Base-by-base conservation (phyloP, 495 filamentous ascomycete species). In the Hypoxylon fragiforme region DNA sequence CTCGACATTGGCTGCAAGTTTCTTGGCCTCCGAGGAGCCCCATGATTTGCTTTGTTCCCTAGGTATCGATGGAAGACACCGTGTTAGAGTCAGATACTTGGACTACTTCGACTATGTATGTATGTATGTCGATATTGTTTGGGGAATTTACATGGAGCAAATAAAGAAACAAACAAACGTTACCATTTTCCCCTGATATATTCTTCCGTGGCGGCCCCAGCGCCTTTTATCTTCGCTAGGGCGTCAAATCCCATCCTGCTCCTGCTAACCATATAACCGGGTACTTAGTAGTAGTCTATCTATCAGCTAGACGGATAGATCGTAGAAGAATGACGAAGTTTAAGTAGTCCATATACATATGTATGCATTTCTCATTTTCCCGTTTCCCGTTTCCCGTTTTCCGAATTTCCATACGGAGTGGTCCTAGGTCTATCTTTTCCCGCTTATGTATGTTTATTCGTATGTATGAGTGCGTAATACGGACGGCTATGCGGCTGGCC, bases 141-240 rank as follows among this genome's bases (percentile, higher is more conserved):
- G n/a, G n/a, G n/a, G n/a, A n/a, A n/a, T n/a, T n/a, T n/a, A n/a
- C n/a, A n/a, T n/a, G n/a, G n/a, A n/a, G n/a, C 16, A 32, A 20
- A 5, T 16, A 22, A 3, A 16, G 7, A 22, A 14, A 8, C 18
- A 28, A 24, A 32, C 15, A 20, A n/a, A 21, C 24, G 7, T 41
- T 63, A 59, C 60, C 60, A 58, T 58, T 59, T 59, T 19, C 40
- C 54, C 38, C 59, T 59, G 5, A 63, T 18, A 18, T 63, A 53
- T 24, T 49, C 49, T 40, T 50, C 59, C 3, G 59, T 53, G 19
- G 38, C 54, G 7, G 21, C 7, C 21, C 44, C 31, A 3, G 54
- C 49, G 7, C 26, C 37, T 20, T 50, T 57, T 18, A 63, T 8
- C 42, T 47, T 63, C 36, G 40, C 45, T 45, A 63, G 21, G 12